These are phyloP conservation scores for Aspergillus tubingensis DNA, from an alignment of 2,329 filamentous ascomycete genomes.

Conservation along the genomic window DNA sequence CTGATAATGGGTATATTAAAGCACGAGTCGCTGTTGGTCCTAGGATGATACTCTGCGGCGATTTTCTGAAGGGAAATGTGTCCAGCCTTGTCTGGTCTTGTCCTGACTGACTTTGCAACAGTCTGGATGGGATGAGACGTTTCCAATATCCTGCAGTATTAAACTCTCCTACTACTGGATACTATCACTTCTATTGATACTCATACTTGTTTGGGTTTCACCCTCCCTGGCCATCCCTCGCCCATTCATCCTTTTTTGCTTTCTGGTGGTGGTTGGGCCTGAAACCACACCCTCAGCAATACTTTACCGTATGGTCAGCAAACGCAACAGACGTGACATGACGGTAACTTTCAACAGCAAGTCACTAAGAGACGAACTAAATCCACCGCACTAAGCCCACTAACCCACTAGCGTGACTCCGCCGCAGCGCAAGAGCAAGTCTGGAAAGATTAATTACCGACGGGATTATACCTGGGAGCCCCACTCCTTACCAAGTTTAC, in stretches of 20 bases:
- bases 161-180: no score
- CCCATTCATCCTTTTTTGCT: not conserved
- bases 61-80: not conserved
- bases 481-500: not conserved
- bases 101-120: not conserved
- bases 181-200: not conserved
- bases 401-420: slow-evolving; percentile 5
- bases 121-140: not conserved
- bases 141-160: not conserved
- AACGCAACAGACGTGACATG: not conserved
- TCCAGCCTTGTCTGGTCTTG: not conserved
- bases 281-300: not conserved
- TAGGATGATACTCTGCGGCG: not conserved
- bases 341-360: not conserved
- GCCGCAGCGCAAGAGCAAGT: slow-evolving; percentile 3
- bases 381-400: not conserved
- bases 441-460: not conserved
- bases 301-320: not conserved
- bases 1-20: not conserved
- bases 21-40: not conserved
- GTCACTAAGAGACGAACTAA: not conserved
- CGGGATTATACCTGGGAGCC: not conserved
- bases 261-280: not conserved
- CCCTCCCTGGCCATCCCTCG: not conserved
- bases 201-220: not conserved